Percentiles rank a stretch among this genome's conserved stretches.
These are phyloP conservation scores for Claviceps sp. DNA, from an alignment of 2,329 filamentous ascomycete genomes.

Conservation along the genomic window DNA sequence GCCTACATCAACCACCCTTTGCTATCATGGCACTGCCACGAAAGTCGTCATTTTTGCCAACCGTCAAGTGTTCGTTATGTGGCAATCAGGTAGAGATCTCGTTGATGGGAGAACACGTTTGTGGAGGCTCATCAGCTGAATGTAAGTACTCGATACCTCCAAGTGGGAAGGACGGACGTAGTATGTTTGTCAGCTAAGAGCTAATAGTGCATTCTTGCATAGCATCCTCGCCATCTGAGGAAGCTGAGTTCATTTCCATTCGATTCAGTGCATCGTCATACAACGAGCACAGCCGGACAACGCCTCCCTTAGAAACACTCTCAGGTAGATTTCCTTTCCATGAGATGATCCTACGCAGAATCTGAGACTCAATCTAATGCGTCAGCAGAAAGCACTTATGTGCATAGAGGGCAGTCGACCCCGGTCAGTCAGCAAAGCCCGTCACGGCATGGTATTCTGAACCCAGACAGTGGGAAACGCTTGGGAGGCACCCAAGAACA, in stretches of 20 bases:
- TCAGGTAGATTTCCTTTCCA: slow-evolving; percentile 30
- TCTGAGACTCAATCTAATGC: background rate
- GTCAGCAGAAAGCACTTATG: slow-evolving; percentile 19
- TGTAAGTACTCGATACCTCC: slow-evolving; percentile 18
- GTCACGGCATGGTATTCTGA: slow-evolving; percentile 50
- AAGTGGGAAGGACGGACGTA: too few species aligned
- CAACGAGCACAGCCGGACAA: slow-evolving; percentile 26
- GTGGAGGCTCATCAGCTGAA: slow-evolving; percentile 37
- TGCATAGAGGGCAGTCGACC: slow-evolving; percentile 45
- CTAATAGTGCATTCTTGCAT: background rate
- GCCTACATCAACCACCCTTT: background rate
- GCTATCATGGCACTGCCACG: slow-evolving; percentile 35
- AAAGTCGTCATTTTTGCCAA: slow-evolving; percentile 60
- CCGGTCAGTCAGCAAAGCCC: slow-evolving; percentile 48
- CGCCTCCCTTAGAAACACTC: slow-evolving; percentile 36
- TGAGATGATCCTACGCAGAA: background rate
- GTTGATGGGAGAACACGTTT: slow-evolving; percentile 75
- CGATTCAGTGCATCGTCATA: slow-evolving; percentile 14
- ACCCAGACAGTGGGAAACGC: slow-evolving; percentile 32
- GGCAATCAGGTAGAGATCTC: slow-evolving; percentile 67
- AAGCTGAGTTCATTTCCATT: slow-evolving; percentile 15
- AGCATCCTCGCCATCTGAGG: slow-evolving; percentile 27
- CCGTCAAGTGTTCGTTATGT: slow-evolving; percentile 80
- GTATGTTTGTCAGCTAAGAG: background rate
- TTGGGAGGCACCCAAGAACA: slow-evolving; percentile 31